phyloP scores from a whole-genome alignment of 2,329 filamentous ascomycete genomes.

The Penicillium sp. region DNA sequence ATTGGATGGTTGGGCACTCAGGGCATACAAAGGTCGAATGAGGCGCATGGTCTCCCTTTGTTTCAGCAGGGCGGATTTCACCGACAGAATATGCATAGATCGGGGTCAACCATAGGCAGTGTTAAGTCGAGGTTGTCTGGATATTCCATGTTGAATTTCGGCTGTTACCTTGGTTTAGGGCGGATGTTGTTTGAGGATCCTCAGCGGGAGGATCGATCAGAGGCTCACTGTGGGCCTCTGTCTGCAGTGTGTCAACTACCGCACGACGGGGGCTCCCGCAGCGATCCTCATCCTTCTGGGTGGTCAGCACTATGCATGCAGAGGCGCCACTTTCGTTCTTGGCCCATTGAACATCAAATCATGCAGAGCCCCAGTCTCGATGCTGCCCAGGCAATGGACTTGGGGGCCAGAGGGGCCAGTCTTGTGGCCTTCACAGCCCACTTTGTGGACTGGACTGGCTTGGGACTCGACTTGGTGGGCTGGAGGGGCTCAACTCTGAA shows the following conservation, averaged over 20 bases:
- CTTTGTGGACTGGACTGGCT: background rate
- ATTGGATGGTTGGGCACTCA: constrained; percentile 15
- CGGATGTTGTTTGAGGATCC: constrained; percentile 8
- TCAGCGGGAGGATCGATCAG: constrained; percentile 9
- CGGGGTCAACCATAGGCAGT: background rate
- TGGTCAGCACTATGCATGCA: constrained; percentile 6
- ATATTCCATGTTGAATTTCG: background rate
- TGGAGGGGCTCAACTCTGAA: background rate
- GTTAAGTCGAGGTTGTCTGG: background rate
- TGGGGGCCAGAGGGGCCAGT: background rate
- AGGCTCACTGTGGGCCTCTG: constrained; percentile 13
- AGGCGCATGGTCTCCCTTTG: constrained; percentile 14
- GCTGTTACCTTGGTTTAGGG: background rate
- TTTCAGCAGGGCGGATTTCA: constrained; percentile 4
- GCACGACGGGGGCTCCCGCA: constrained; percentile 3
- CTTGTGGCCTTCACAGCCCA: background rate
- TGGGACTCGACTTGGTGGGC: background rate
- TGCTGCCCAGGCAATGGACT: constrained; percentile 1
- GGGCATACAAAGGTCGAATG: constrained; percentile 19
- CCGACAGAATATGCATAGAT: background rate
- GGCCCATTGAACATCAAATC: background rate
- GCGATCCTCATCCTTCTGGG: background rate
- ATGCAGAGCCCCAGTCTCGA: background rate
- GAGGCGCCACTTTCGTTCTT: constrained; percentile 1
- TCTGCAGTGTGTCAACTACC: constrained; percentile 14